Evolutionary conservation across 2,329 filamentous ascomycete species (phyloP).

Genomic region (Fusarium devonianum): DNA sequence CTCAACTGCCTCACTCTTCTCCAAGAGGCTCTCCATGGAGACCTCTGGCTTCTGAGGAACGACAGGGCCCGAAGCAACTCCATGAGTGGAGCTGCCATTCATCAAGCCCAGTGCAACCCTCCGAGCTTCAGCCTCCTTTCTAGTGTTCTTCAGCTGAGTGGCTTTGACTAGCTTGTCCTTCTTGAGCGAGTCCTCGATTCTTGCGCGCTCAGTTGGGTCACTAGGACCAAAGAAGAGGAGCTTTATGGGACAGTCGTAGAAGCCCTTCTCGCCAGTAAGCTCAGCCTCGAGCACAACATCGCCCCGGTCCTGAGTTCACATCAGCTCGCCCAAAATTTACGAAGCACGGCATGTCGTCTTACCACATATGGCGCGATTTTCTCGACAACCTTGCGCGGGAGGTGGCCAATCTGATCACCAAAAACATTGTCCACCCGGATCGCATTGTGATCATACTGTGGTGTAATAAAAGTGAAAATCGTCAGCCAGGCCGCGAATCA

Average conservation of each 20-base stretch:
- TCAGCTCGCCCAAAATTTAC: constrained; percentile 20
- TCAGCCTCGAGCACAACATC: constrained; percentile 72
- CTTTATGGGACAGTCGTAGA: constrained; percentile 75
- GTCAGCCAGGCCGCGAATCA: no score
- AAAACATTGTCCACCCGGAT: constrained; percentile 82
- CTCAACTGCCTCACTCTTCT: constrained; percentile 71
- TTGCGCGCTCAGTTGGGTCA: constrained; percentile 58
- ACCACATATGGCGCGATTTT: constrained; percentile 79
- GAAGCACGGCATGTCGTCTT: constrained; percentile 32
- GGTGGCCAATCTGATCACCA: constrained; percentile 78
- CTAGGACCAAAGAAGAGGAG: constrained; percentile 74
- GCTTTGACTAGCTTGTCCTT: constrained; percentile 68
- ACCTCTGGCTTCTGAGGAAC: constrained; percentile 47
- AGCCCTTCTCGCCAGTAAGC: constrained; percentile 70
- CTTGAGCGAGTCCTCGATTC: constrained; percentile 69
- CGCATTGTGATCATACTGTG: constrained; percentile 73
- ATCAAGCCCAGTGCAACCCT: constrained; percentile 54
- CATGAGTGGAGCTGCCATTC: constrained; percentile 49
- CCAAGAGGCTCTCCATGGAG: constrained; percentile 69
- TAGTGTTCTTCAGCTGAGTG: constrained; percentile 63
- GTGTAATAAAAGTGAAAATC: constrained; percentile 7
- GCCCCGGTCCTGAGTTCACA: constrained; percentile 58
- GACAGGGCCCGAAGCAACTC: constrained; percentile 42
- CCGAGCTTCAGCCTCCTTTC: constrained; percentile 60
- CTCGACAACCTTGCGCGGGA: constrained; percentile 70